Evolutionary conservation across 805 yeast genomes (phyloP), one percentile per base, ranked within the genome.

Genomic region (Debaryomyces castellii): DNA sequence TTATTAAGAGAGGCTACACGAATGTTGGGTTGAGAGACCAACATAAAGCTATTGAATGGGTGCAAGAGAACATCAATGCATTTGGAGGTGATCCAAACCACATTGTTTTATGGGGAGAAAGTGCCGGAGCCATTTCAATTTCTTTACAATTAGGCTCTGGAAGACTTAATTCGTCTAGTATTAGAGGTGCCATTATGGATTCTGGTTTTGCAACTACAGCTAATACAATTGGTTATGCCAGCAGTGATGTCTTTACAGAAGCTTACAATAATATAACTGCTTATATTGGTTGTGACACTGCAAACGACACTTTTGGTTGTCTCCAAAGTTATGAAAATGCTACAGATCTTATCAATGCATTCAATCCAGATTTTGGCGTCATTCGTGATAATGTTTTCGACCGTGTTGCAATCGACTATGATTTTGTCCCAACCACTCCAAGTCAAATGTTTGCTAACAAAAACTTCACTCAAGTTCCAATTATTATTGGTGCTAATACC

Each of bases 21-120:
- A 72, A 76, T 52, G 64, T 65, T 40, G 78, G 77, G 6, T 63
- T 76, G 41, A 67, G 72, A 68, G 82, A 78, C 55, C 82, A 76
- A 57, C 56, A 70, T 40, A 44, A 61, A 32, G 80, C 76, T 0
- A 54, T 77, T 5, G 70, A 74, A 52, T 78, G 83, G 82, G 67
- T 69, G 3, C 64, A 64, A 39, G 50, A 60, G 43, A 60, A 74
- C 52, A 76, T 78, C 43, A 45, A 43, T 18, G 55, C 66, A 35
- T 74, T 77, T 55, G 81, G 81, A 18, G 82, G 81, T 23, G 72
- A 78, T 52, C 63, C 74, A 1, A 62, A 61, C 7, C 58, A 60
- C 22, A 63, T 78, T 27, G 66, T 79, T 0, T 57, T 75, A 23
- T 66, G 72, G 34, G 83, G 83, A 8, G 62, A 76, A 34, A 66